Evolutionary conservation across 352 stramenopile species (phyloP), one percentile per base, ranked within the genome.

Genomic region (Phytophthora boehmeriae): DNA sequence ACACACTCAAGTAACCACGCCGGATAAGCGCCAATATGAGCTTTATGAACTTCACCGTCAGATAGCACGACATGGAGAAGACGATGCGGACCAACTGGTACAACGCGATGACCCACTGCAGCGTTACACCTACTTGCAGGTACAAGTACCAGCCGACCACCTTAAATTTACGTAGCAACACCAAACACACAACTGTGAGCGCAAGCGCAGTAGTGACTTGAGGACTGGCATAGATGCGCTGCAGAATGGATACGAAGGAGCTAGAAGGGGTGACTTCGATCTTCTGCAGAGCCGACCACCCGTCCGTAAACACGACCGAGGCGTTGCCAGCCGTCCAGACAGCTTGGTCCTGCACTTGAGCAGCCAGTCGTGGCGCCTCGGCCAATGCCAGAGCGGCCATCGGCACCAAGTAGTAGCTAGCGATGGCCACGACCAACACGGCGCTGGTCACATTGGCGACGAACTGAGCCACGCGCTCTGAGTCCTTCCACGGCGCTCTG

Each of bases 391-490:
- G 66, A 36, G 69, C 50, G n/a, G 30, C 44, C 27, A 80, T 36
- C 8, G 59, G 62, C 11, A 74, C 63, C 9, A 79, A n/a, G 19
- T 75, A 66, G 73, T 87, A 91, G 30, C 62, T 68, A 16, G 66
- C 69, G 25, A 87, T 58, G 54, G 62, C 57, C 20, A 86, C 58
- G 4, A 89, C 69, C 39, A 91, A 54, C 8, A 80, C 53, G n/a
- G 77, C 79, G 68, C 81, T 82, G 39, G 71, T 67, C 47, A 89
- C 65, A 42, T 91, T 84, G 23, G 81, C 81, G 17, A 89, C 48
- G 65, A 91, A 91, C 60, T 83, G 68, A n/a, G 79, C 81, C 42
- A 91, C 57, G 45, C 79, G 81, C 17, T 88, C 69, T 63, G 77
- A 78, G 67, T 89, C 68, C 59, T 88, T 89, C 81, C 81, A 91